These are phyloP conservation scores for Chromosphaera perkinsii DNA, from an alignment of 208 protist species.

Conservation along the genomic window DNA sequence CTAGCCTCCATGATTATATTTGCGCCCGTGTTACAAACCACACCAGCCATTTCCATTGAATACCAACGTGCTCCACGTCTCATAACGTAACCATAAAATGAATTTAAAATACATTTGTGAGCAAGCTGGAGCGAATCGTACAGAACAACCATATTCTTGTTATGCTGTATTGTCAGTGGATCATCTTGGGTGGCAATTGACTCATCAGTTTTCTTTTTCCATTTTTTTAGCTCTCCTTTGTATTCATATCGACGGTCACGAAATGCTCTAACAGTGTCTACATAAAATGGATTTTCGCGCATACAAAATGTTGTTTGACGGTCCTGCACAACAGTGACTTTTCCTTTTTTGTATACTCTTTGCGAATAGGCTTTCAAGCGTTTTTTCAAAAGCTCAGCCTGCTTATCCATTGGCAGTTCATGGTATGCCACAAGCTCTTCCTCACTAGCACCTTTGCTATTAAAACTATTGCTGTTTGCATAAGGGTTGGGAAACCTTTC, in stretches of 20 bases:
- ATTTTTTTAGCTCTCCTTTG: constrained; percentile 89
- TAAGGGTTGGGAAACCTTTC: constrained; percentile 62
- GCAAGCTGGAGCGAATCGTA: constrained; percentile 96
- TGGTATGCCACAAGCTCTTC: no score
- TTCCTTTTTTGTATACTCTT: constrained; percentile 87
- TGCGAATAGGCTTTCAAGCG: constrained; percentile 88
- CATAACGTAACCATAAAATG: constrained; percentile 99
- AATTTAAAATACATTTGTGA: constrained; percentile 99
- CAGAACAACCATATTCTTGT: constrained; percentile 67
- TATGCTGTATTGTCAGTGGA: constrained; percentile 2
- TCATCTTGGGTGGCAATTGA: no score
- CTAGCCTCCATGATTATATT: constrained; percentile 95
- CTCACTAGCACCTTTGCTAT: no score
- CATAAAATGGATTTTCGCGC: constrained; percentile 99
- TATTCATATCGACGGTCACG: constrained; percentile 97
- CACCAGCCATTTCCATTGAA: constrained; percentile 99
- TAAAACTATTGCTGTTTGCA: no score
- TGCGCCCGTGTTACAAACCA: constrained; percentile 94
- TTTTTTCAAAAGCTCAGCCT: constrained; percentile 83
- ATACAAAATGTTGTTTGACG: constrained; percentile 92
- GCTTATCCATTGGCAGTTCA: constrained; percentile 65
- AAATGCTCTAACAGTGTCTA: constrained; percentile 97
- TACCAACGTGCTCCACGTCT: constrained; percentile 95
- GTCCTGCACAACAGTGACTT: constrained; percentile 68
- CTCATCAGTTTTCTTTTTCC: no score